These are phyloP conservation scores for Pseudocercospora macadamiae DNA, from an alignment of 2,329 filamentous ascomycete species.

Conservation along the genomic window DNA sequence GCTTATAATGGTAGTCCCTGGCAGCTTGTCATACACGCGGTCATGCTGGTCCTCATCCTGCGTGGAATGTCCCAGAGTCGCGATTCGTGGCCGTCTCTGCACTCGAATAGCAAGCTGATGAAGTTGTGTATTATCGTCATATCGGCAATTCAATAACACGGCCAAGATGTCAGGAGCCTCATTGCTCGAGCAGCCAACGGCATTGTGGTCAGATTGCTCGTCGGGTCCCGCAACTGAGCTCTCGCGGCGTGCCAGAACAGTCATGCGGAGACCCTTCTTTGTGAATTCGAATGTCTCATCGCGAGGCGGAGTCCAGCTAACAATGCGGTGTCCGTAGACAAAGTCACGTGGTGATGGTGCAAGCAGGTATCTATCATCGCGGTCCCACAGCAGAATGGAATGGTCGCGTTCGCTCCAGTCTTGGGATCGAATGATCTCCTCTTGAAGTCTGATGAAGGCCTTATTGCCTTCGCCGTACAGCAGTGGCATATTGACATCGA, in stretches of 20 bases:
- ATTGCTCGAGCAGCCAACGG: not conserved
- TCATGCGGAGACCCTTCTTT: not conserved
- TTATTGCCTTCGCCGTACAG: conserved; percentile 9
- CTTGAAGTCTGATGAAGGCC: conserved; percentile 11
- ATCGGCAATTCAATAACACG: not conserved
- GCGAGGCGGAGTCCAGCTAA: not conserved
- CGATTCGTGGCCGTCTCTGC: not conserved
- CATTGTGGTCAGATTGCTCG: not conserved
- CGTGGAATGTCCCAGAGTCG: not conserved
- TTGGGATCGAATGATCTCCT: conserved; percentile 8
- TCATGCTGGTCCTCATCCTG: not conserved
- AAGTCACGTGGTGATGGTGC: not conserved
- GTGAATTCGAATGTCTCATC: not conserved
- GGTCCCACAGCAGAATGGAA: not conserved
- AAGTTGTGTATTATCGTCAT: not conserved
- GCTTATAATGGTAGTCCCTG: not conserved
- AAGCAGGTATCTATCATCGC: not conserved
- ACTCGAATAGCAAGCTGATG: not conserved
- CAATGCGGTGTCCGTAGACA: not conserved
- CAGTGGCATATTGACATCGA: conserved; percentile 44
- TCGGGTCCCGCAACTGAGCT: not conserved
- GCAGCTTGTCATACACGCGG: not conserved
- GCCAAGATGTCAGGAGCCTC: not conserved
- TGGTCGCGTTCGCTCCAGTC: not conserved
- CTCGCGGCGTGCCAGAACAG: not conserved